These are phyloP conservation scores for Coemansia sp. DNA, from an alignment of 192 early-diverging fungal species.

Conservation along the genomic window DNA sequence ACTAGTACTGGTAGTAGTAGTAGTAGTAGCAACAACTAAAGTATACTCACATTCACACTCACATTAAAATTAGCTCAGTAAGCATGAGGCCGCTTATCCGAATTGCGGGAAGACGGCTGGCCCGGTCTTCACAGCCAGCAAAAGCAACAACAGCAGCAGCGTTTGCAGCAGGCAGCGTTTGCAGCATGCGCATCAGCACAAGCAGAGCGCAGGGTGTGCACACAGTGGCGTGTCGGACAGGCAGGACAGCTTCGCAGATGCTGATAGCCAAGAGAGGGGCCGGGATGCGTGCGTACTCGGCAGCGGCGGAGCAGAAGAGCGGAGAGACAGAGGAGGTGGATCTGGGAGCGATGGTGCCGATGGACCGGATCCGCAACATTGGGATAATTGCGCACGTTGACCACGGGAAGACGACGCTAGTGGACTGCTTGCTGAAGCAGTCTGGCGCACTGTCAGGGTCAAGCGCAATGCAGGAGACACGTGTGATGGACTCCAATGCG, in stretches of 20 bases:
- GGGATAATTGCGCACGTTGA: conserved; percentile 81
- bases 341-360: conserved; percentile 49
- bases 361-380: conserved; percentile 54
- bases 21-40: not conserved
- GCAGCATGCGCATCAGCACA: not conserved
- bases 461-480: conserved; percentile 60
- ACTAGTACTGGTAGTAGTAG: no score
- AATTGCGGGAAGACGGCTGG: conserved; percentile 26
- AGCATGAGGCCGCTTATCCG: conserved; percentile 28
- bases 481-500: conserved; percentile 85
- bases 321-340: conserved; percentile 10
- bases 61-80: not conserved
- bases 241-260: not conserved
- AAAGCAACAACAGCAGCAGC: not conserved
- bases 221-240: not conserved
- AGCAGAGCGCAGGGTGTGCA: not conserved
- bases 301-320: not conserved
- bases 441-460: conserved; percentile 57
- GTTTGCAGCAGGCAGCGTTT: not conserved
- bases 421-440: conserved; percentile 65
- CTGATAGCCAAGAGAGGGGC: not conserved
- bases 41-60: not conserved
- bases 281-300: conserved; percentile 9
- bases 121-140: not conserved
- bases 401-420: conserved; percentile 80